Base-by-base conservation (phyloP, 352 stramenopile genomes). In the Globisporangium radiosum region DNA sequence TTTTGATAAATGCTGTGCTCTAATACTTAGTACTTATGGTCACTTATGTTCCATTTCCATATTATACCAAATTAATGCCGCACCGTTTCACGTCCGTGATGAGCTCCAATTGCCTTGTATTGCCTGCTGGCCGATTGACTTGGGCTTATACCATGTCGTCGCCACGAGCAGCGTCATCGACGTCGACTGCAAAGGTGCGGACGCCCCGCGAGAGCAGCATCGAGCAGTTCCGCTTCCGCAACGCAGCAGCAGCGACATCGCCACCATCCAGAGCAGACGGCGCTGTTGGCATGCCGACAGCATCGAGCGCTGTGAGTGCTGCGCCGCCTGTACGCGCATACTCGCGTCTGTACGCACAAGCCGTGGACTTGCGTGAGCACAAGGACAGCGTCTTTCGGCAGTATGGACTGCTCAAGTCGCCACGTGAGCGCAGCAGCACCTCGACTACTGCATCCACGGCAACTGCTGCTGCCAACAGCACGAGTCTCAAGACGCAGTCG, bases 361-460 rank as follows among this genome's bases (percentile, higher is more conserved):
- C 69, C 15, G 71, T 76, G 49, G 71, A 79, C 47, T 56, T 78
- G n/a, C 65, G 75, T 36, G 65, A 77, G 37, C 73, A 89, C 65
- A 88, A 86, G 56, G 66, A 87, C 54, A 66, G 71, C 6, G 66
- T 91, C 3, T 86, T 77, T 47, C 70, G 70, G 47, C 70, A 83
- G 44, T 91, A 87, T 56, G 78, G 81, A 1, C 62, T 86, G 3
- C 56, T 69, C 66, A 73, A 70, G 39, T 51, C 57, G 15, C 25
- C 17, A 17, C 17, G 17, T 3, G 48, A 56, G 6, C n/a, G 4
- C 14, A 39, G 13, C 14, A 19, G 11, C 10, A 11, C 10, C 11
- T 19, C 57, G 8, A 9, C 4, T 2, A 7, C 47, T 33, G 25
- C 25, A 33, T 33, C 25, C 25, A 33, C 2, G 25, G 25, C 25